Evolutionary conservation across 2,329 filamentous ascomycete genomes (phyloP), one percentile per base, ranked within the genome.

Genomic region (Leptographium wingfieldii): DNA sequence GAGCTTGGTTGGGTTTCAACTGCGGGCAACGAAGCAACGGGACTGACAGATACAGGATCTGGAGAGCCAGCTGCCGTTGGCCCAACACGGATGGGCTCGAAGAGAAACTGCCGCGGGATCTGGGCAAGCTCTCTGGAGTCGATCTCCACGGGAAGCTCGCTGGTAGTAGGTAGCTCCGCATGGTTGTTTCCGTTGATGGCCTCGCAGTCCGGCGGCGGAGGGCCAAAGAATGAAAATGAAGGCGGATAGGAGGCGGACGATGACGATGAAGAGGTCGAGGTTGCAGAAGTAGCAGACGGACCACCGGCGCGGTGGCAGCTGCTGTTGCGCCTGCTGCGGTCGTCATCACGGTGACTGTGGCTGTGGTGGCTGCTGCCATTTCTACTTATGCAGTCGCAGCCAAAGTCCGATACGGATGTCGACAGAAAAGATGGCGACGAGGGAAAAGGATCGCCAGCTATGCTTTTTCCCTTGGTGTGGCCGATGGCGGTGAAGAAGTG

Each of bases 401-500:
- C 31, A n/a, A 29, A 29, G 29, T 59, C 57, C n/a, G 59, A 55
- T 7, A 48, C 29, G 25, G 58, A 55, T 4, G 60, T 22, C 2
- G 54, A 58, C 6, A 27, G 40, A n/a, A 59, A 49, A 0, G 62
- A 59, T 0, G 57, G 43, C 9, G 63, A 51, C 3, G 61, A 33
- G 5, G 60, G 58, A 14, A 48, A 48, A 14, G 61, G 27, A 2
- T 25, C 12, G 35, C 33, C 62, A 48, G 71, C 69, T 58, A 69
- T 57, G 31, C 61, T 57, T n/a, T 67, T 67, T 31, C 65, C 68
- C 63, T 73, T 78, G 64, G 70, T 79, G 65, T 79, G 74, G 10
- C 79, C 79, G 35, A 82, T 70, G 12, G 74, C 76, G 27, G 76
- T 75, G 66, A 82, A 81, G 69, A 82, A 79, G 65, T 69, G 76